These are phyloP conservation scores for Pseudozyma thailandica DNA, from an alignment of 1,284 basidiomycete species.

Conservation along the genomic window DNA sequence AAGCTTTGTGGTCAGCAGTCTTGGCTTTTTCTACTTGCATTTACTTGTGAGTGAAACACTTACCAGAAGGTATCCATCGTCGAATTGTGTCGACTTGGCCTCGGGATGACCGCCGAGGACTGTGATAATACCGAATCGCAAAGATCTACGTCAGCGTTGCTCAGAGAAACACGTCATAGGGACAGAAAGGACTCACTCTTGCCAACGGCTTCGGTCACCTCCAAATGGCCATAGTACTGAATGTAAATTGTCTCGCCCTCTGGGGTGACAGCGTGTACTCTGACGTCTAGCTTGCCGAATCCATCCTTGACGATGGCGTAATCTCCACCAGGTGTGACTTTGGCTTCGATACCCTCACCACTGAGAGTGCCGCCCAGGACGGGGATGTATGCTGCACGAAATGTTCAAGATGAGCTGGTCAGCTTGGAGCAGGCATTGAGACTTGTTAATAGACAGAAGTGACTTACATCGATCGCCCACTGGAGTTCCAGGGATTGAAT, in stretches of 20 bases:
- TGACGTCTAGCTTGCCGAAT: conserved; percentile 42
- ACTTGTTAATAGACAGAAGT: too few relatives aligned
- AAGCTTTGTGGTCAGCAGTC: not conserved
- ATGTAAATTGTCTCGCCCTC: conserved; percentile 39
- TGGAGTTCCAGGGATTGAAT: conserved; percentile 17
- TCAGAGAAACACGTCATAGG: not conserved
- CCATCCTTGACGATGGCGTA: conserved; percentile 45
- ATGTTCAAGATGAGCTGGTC: not conserved
- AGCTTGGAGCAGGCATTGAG: not conserved
- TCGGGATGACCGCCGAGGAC: conserved; percentile 25
- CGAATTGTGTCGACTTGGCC: conserved; percentile 40
- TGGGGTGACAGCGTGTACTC: conserved; percentile 30
- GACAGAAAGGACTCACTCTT: conserved; percentile 20
- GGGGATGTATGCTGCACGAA: conserved; percentile 21
- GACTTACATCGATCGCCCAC: conserved; percentile 38
- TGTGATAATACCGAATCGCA: not conserved
- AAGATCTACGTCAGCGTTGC: not conserved
- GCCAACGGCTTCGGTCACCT: conserved; percentile 30
- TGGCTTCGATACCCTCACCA: conserved; percentile 30
- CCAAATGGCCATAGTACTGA: conserved; percentile 36
- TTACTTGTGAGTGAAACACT: conserved; percentile 3
- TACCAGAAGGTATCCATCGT: conserved; percentile 36
- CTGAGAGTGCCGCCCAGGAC: conserved; percentile 24
- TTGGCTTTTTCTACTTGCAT: not conserved
- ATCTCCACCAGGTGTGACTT: conserved; percentile 36